Percentiles rank a stretch among this genome's conserved stretches.
Conservation (phyloP, 768 basidiomycete genomes). For the Chlorophyllum brunneum region DNA sequence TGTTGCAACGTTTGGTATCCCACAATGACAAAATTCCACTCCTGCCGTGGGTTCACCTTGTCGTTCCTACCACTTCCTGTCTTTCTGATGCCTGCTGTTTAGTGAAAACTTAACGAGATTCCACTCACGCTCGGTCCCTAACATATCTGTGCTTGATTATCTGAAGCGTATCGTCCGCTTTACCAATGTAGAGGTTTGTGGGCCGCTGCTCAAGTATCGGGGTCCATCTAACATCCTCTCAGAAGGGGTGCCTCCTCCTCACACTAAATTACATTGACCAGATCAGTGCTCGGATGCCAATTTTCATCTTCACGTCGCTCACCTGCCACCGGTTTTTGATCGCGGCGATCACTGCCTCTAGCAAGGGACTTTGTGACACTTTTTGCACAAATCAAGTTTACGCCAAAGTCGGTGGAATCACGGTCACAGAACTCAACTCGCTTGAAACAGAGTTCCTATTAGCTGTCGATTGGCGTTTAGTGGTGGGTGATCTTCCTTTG, state of each 20-base stretch:
- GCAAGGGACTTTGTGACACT: conserved; percentile 92
- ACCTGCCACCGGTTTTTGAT: conserved; percentile 98
- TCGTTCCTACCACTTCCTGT: conserved; percentile 11
- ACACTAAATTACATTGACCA: conserved; percentile 90
- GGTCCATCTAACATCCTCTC: conserved; percentile 13
- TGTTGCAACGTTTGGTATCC: conserved; percentile 90
- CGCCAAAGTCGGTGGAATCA: conserved; percentile 94
- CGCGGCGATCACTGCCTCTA: conserved; percentile 85
- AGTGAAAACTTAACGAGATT: conserved; percentile 93
- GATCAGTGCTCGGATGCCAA: conserved; percentile 81
- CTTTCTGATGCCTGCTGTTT: conserved; percentile 12
- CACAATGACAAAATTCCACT: conserved; percentile 97
- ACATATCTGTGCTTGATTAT: conserved; percentile 89
- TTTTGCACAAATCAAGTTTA: conserved; percentile 96
- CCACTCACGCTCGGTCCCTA: conserved; percentile 89
- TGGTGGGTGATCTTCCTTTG: conserved; percentile 54
- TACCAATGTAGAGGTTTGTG: conserved; percentile 94
- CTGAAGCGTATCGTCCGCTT: conserved; percentile 90
- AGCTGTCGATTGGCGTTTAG: conserved; percentile 92
- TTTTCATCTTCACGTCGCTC: conserved; percentile 91
- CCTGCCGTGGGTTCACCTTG: conserved; percentile 57
- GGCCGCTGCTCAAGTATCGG: conserved; percentile 11
- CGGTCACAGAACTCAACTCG: conserved; percentile 85
- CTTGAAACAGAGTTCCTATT: conserved; percentile 92
- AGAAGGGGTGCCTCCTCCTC: conserved; percentile 80